These are phyloP conservation scores for Pyrenochaeta sp. DNA, from an alignment of 2,329 filamentous ascomycete species.

Conservation along the genomic window DNA sequence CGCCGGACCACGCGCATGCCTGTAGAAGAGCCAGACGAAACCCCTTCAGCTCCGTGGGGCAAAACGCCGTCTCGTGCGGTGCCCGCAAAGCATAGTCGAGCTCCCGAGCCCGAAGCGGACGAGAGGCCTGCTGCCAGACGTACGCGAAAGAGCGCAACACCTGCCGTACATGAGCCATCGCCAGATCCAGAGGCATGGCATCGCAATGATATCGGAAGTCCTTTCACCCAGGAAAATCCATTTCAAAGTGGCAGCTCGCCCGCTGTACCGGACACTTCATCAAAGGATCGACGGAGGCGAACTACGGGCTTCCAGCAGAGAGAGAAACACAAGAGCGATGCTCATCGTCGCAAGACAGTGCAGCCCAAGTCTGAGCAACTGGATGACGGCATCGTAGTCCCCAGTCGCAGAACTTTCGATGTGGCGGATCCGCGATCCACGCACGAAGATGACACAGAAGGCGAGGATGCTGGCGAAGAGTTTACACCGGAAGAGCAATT, in stretches of 20 bases:
- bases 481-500: conserved; percentile 89
- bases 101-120: conserved; percentile 44
- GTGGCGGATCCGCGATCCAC: conserved; percentile 58
- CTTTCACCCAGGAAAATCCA: conserved; percentile 89
- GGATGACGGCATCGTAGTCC: conserved; percentile 61
- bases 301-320: conserved; percentile 55
- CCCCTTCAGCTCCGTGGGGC: conserved; percentile 24
- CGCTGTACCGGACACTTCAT: conserved; percentile 45
- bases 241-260: conserved; percentile 88
- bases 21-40: conserved; percentile 44
- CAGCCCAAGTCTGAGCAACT: conserved; percentile 53
- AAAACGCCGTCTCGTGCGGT: conserved; percentile 48
- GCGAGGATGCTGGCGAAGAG: conserved; percentile 80
- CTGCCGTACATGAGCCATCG: conserved; percentile 54
- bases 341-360: conserved; percentile 52
- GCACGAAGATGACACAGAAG: conserved; percentile 49
- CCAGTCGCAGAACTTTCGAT: conserved; percentile 66
- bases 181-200: conserved; percentile 59
- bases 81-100: conserved; percentile 54
- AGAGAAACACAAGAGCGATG: conserved; percentile 54
- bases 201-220: conserved; percentile 61
- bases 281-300: conserved; percentile 59
- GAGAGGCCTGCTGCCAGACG: conserved; percentile 45
- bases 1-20: conserved; percentile 52
- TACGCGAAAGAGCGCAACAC: conserved; percentile 48